These are phyloP conservation scores for Calonectria fujianensis DNA, from an alignment of 2,329 filamentous ascomycete species.

Conservation along the genomic window DNA sequence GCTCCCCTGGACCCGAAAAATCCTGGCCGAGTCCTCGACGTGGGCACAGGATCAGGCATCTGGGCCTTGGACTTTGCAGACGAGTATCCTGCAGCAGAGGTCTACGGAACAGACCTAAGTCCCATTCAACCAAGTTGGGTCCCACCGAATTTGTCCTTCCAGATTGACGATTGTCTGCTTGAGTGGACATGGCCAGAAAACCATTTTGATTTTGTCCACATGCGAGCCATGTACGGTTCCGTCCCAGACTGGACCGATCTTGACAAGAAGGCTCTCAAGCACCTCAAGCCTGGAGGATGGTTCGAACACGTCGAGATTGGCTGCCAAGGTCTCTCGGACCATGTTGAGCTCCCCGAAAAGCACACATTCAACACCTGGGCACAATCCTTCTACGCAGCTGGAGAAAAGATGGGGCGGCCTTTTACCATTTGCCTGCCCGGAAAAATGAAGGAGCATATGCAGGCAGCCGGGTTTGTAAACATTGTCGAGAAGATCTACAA, in stretches of 20 bases:
- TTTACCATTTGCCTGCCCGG: conserved; percentile 46
- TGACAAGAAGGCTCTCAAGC: conserved; percentile 36
- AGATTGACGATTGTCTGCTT: conserved; percentile 49
- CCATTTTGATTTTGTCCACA: conserved; percentile 47
- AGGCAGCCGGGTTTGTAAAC: conserved; percentile 43
- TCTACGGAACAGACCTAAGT: conserved; percentile 46
- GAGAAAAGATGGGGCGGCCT: conserved; percentile 42
- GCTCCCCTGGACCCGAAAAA: conserved; percentile 28
- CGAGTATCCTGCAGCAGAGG: conserved; percentile 43
- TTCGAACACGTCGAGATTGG: conserved; percentile 41
- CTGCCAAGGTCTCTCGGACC: conserved; percentile 34
- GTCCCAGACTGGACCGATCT: conserved; percentile 43
- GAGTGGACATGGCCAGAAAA: conserved; percentile 46
- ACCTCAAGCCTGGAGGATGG: conserved; percentile 45
- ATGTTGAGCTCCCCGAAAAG: conserved; percentile 42
- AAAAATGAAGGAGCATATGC: conserved; percentile 35
- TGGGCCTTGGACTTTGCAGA: conserved; percentile 51
- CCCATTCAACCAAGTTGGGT: conserved; percentile 48
- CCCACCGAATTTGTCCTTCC: conserved; percentile 46
- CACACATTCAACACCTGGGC: conserved; percentile 41
- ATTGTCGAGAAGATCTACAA: conserved; percentile 48
- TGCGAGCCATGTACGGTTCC: conserved; percentile 45
- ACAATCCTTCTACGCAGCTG: conserved; percentile 45
- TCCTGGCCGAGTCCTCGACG: not conserved
- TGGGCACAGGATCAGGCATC: conserved; percentile 27